These are phyloP conservation scores for Dictyostelium firmibasis DNA, from an alignment of 78 protist species.

Conservation along the genomic window DNA sequence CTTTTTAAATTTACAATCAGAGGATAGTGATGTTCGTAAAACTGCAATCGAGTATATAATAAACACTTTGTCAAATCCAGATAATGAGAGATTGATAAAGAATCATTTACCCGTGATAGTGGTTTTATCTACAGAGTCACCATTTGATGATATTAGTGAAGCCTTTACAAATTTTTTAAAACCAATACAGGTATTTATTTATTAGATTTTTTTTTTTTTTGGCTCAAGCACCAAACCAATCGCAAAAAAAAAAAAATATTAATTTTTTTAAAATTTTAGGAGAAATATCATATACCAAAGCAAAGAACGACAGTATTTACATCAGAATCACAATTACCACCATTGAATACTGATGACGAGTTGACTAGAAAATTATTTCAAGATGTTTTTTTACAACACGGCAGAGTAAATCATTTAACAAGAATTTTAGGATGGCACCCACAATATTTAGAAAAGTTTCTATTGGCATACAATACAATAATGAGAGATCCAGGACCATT, in stretches of 20 bases:
- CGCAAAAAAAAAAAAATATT: neutral
- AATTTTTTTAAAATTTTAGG: constrained; percentile 5
- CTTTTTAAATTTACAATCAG: constrained; percentile 57
- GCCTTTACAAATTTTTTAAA: constrained; percentile 33
- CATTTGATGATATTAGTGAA: constrained; percentile 55
- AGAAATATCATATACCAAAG: constrained; percentile 72
- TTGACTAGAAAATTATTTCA: constrained; percentile 62
- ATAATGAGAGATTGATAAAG: constrained; percentile 44
- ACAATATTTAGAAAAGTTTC: constrained; percentile 67
- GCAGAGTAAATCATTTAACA: constrained; percentile 72
- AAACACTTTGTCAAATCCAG: constrained; percentile 31
- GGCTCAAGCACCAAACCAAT: neutral
- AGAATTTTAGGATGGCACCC: constrained; percentile 78
- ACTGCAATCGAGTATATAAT: constrained; percentile 45
- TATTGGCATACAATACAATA: constrained; percentile 55
- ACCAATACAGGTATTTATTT: constrained; percentile 25
- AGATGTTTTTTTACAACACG: constrained; percentile 68
- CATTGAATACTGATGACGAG: constrained; percentile 53
- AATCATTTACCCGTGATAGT: constrained; percentile 5
- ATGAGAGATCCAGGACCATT: constrained; percentile 86
- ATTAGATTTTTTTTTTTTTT: neutral
- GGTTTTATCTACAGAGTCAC: constrained; percentile 62
- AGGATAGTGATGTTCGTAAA: constrained; percentile 27
- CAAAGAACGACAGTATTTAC: constrained; percentile 65
- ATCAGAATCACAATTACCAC: constrained; percentile 56